Conservation (phyloP, 768 basidiomycete species). For the Leccinum variicolor region DNA sequence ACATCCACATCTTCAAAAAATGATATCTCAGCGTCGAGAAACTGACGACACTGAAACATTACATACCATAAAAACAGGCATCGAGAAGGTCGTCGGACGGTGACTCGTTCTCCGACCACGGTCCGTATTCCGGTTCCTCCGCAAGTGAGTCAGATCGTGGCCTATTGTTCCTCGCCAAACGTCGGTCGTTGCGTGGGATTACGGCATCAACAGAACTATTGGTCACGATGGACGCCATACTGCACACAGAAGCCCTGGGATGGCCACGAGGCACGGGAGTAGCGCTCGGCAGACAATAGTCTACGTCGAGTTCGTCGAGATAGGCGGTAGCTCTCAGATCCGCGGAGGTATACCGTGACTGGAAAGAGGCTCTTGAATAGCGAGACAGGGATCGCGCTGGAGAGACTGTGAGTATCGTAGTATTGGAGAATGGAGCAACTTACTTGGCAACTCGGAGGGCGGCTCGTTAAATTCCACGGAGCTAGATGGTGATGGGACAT, state of each 20-base stretch:
- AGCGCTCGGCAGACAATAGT: conserved; percentile 25
- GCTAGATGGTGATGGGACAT: conserved; percentile 9
- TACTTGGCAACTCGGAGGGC: conserved; percentile 5
- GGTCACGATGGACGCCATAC: conserved; percentile 56
- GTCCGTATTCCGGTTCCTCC: conserved; percentile 20
- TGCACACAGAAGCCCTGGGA: conserved; percentile 45
- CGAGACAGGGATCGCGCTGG: conserved; percentile 18
- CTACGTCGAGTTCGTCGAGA: conserved; percentile 30
- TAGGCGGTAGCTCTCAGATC: conserved; percentile 22
- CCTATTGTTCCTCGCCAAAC: conserved; percentile 3
- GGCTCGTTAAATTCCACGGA: conserved; percentile 6
- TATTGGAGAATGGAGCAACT: background rate
- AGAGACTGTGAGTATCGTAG: background rate
- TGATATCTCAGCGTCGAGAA: background rate
- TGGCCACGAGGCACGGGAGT: conserved; percentile 13
- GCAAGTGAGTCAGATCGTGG: conserved; percentile 14
- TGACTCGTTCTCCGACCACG: conserved; percentile 24
- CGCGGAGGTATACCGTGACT: conserved; percentile 30
- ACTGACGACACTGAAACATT: background rate
- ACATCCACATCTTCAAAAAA: conserved; percentile 3
- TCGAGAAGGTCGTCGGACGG: conserved; percentile 35
- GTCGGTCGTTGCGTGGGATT: conserved; percentile 37
- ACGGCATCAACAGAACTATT: conserved; percentile 57
- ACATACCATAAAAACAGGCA: conserved; percentile 39
- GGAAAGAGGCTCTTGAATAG: conserved; percentile 28